Evolutionary conservation across 2,329 filamentous ascomycete species (phyloP), one percentile per base, ranked within the genome.

Genomic region (Lasiodiplodia sp.): DNA sequence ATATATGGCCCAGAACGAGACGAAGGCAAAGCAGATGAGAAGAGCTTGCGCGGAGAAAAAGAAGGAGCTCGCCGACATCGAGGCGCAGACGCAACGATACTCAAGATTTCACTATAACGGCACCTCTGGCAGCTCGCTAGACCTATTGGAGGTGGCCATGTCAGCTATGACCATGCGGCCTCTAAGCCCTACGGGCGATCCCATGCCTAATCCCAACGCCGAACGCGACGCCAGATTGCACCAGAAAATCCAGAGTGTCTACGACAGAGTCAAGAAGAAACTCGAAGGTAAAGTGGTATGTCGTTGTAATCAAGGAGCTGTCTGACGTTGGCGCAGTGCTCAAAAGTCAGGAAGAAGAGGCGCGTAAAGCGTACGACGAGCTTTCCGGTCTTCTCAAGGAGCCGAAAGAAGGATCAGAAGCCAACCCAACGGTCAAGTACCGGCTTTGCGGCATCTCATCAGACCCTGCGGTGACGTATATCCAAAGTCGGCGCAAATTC

Each of bases 1-100:
- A 56, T 91, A 90, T 74, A 79, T 89, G 56, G 51, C 25, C 3
- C 49, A 51, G 25, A 25, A 68, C 40, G 60, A 64, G 28, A 31
- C 25, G 6, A 64, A 23, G 40, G 38, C 67, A 7, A 68, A 68
- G 40, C 60, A 64, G 28, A 68, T 68, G 67, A 56, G 67, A 11
- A 49, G 21, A 23, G 58, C 56, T 23, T 52, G 67, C 16, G 67
- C 67, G 5, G 80, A 85, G 60, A 79, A 82, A 70, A 87, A 85
- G n/a, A 70, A 73, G 28, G 73, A 82, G 23, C 80, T 80, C 67
- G 74, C 73, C 25, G 70, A 77, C 37, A 69, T 75, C 75, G 56
- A 77, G 77, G 62, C 66, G 67, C 37, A 71, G 73, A 1, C 65
- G 76, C 53, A 66, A 28, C 60, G 44, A n/a, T 34, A 40, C 14